Base-by-base conservation (phyloP, 495 filamentous ascomycete genomes). In the Pseudomonodictys pantanalensis region DNA sequence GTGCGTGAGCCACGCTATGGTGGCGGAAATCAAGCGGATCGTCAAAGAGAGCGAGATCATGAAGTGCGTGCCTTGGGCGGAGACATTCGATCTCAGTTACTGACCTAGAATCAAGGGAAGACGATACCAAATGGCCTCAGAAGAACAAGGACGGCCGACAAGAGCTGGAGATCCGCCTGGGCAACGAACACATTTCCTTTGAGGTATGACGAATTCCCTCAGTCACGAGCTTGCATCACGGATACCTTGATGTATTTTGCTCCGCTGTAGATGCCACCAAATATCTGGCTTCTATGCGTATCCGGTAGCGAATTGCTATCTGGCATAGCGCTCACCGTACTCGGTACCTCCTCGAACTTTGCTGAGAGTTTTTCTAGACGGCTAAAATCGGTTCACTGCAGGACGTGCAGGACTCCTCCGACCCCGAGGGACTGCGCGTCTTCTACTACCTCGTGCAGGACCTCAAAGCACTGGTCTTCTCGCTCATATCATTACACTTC, bases 401-500 rank as follows among this genome's bases (percentile, higher is more conserved):
- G 66, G 95, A 99, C 70, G 92, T 99, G 44, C 92, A 90, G 39
- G 95, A 97, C 62, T 97, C 92, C 3, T 86, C 86, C 20, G 95
- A 99, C 70, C 95, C 95, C 9, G 95, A 99, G 73, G 95, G 95
- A 29, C 82, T 99, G 12, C 83, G 95, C 11, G 95, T 99, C n/a
- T 99, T 99, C 73, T 97, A 99, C 78, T 99, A 99, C 69, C 87
- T 99, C 0, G 92, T 97, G 3, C 95, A 97, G 71, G 95, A 99
- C 68, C 78, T 99, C 45, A 97, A 97, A 76, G 93, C 93, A 12
- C 82, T 99, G 25, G 89, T 97, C 1, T 99, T 99, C 75, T 95
- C 92, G 28, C 77, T 99, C 28, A 97, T 97, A 63, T 88, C 89
- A 10, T 81, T 99, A 47, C 95, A 99, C 75, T 99, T 97, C 81